phyloP scores from a whole-genome alignment of 2,329 filamentous ascomycete genomes.

The Dichotomopilus funicola region DNA sequence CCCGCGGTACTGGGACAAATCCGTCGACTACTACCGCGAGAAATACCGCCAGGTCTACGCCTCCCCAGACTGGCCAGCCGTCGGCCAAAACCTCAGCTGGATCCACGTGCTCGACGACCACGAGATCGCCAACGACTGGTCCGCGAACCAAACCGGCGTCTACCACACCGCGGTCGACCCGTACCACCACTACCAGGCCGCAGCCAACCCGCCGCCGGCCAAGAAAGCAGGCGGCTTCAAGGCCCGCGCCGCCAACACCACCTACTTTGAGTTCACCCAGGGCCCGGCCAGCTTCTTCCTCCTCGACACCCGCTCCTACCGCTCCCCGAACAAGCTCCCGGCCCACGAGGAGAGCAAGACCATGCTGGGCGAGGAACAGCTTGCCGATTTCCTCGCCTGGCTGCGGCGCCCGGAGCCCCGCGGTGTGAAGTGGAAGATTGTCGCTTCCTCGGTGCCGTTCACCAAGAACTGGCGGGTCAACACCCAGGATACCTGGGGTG shows the following conservation, averaged over 20 bases:
- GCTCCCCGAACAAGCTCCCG: conserved; percentile 60
- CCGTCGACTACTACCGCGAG: conserved; percentile 70
- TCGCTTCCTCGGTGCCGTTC: conserved; percentile 86
- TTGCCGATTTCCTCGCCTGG: conserved; percentile 73
- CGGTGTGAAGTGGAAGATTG: conserved; percentile 87
- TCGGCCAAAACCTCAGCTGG: conserved; percentile 81
- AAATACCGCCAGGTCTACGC: conserved; percentile 96
- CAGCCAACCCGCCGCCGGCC: conserved; percentile 71
- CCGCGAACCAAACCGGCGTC: conserved; percentile 70
- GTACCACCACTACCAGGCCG: conserved; percentile 78
- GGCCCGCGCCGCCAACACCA: conserved; percentile 46
- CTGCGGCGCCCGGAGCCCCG: conserved; percentile 63
- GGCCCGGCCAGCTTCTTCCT: conserved; percentile 93
- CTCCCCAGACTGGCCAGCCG: conserved; percentile 80
- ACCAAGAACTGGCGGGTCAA: conserved; percentile 97
- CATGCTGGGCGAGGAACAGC: conserved; percentile 77
- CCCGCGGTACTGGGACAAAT: conserved; percentile 67
- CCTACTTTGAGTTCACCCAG: conserved; percentile 84
- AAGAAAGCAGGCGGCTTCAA: conserved; percentile 38
- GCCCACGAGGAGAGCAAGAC: conserved; percentile 60
- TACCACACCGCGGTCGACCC: conserved; percentile 76
- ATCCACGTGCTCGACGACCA: conserved; percentile 96
- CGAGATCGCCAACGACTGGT: conserved; percentile 94
- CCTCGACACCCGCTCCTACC: conserved; percentile 83
- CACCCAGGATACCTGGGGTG: conserved; percentile 86